A percentile compares a stretch with the other conserved stretches of the same genome.
Conservation (phyloP, 2,329 filamentous ascomycete species). For the Fonsecaea pedrosoi region DNA sequence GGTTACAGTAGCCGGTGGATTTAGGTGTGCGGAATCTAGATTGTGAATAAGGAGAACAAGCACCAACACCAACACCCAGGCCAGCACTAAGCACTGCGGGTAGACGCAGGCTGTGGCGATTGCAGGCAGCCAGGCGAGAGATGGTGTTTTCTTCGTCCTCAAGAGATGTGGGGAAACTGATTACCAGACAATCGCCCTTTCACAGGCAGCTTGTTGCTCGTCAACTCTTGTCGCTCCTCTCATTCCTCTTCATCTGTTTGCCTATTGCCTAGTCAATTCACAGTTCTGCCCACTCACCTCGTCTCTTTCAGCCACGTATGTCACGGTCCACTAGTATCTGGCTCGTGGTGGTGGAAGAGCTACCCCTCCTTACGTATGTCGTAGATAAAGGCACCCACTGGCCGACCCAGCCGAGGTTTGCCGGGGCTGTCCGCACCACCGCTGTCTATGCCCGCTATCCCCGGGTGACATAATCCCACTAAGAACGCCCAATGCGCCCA, state of each 20-base stretch:
- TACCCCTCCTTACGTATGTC: conserved; percentile 2
- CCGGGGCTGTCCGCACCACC: background rate
- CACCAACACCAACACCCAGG: background rate
- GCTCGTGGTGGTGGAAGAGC: background rate
- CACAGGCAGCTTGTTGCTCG: background rate
- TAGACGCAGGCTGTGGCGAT: no score
- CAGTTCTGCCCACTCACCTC: conserved; percentile 15
- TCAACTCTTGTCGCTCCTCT: conserved; percentile 1
- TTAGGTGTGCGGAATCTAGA: conserved; percentile 7
- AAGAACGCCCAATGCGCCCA: no score
- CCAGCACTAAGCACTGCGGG: background rate
- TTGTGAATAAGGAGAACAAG: background rate
- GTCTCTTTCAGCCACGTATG: conserved; percentile 32
- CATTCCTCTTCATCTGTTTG: conserved; percentile 1
- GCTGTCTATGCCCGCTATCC: background rate
- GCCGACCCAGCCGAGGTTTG: background rate
- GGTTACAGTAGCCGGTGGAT: conserved; percentile 14
- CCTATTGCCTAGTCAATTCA: background rate
- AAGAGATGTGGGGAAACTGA: conserved; percentile 14
- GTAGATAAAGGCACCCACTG: conserved; percentile 5
- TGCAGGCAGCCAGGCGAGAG: no score
- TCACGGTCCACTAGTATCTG: conserved; percentile 16
- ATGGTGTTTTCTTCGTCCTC: background rate
- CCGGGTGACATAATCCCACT: background rate
- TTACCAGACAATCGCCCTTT: background rate